A percentile compares a stretch with the other conserved stretches of the same genome.
Evolutionary conservation across 2,329 filamentous ascomycete species (phyloP).

Genomic region (Fonsecaea erecta): DNA sequence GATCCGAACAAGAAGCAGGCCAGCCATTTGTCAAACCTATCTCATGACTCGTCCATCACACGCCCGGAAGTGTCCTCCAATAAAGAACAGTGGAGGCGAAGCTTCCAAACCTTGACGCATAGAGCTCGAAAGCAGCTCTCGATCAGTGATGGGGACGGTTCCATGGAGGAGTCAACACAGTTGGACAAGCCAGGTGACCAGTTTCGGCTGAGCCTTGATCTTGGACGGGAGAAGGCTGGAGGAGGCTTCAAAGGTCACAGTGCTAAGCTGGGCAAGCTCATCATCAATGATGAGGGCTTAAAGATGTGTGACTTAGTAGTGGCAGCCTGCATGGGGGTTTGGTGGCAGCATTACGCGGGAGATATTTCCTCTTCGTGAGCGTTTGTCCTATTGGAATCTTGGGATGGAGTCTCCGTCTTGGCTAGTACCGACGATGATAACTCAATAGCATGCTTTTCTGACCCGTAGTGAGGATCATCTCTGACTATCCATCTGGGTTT

Average conservation of each 20-base stretch:
- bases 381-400: not conserved
- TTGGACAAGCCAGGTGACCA: conserved; percentile 14
- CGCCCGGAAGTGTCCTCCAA: conserved; percentile 20
- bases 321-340: conserved; percentile 87
- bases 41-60: not conserved
- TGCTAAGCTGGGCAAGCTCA: conserved; percentile 91
- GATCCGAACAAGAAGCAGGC: conserved; percentile 29
- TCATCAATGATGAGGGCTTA: conserved; percentile 84
- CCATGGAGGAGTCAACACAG: not conserved
- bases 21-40: conserved; percentile 16
- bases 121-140: conserved; percentile 30
- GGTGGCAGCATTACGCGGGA: conserved; percentile 86
- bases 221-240: conserved; percentile 82
- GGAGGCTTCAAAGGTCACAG: conserved; percentile 83
- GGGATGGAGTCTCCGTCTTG: not conserved
- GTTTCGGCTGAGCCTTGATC: conserved; percentile 67
- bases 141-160: conserved; percentile 14
- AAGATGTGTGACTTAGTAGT: conserved; percentile 96
- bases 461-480: not conserved
- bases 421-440: not conserved
- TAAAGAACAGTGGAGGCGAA: conserved; percentile 34
- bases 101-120: conserved; percentile 33
- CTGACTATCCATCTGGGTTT: not conserved
- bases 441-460: not conserved
- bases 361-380: conserved; percentile 19